These are phyloP conservation scores for Annulohypoxylon bovei DNA, from an alignment of 495 filamentous ascomycete species.

Conservation along the genomic window DNA sequence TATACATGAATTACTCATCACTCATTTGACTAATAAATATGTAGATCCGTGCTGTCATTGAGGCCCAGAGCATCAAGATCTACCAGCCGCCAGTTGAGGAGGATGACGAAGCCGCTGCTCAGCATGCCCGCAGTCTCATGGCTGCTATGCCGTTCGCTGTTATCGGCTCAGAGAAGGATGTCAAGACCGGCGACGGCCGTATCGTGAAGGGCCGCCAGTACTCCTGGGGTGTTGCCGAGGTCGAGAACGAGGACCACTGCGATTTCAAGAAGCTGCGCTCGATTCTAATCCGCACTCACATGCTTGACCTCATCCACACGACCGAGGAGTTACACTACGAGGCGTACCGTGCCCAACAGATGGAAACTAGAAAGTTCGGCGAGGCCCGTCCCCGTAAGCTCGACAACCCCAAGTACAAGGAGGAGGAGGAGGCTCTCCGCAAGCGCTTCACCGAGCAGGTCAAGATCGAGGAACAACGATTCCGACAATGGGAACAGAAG, in stretches of 20 bases:
- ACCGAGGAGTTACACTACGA: constrained; percentile 99
- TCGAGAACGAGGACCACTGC: constrained; percentile 99
- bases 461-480: constrained; percentile 98
- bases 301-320: constrained; percentile 99
- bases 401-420: constrained; percentile 99
- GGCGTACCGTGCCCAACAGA: constrained; percentile 97
- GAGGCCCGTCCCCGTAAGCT: constrained; percentile 96
- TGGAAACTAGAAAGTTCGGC: constrained; percentile 99
- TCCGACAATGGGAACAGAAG: constrained; percentile 99
- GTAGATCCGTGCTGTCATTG: constrained; percentile 92
- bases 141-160: constrained; percentile 98
- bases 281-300: constrained; percentile 99
- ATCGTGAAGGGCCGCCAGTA: constrained; percentile 99
- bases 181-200: constrained; percentile 93
- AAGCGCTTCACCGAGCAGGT: constrained; percentile 99
- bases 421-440: constrained; percentile 95
- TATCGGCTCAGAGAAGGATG: constrained; percentile 98
- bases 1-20: background rate
- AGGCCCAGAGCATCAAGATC: constrained; percentile 99
- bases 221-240: constrained; percentile 98
- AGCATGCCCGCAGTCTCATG: constrained; percentile 93
- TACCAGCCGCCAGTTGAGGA: constrained; percentile 97
- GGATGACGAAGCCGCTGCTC: constrained; percentile 93
- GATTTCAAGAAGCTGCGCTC: constrained; percentile 99
- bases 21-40: constrained; percentile 42